phyloP scores from a whole-genome alignment of 768 basidiomycete genomes.

The Kwoniella sp. region DNA sequence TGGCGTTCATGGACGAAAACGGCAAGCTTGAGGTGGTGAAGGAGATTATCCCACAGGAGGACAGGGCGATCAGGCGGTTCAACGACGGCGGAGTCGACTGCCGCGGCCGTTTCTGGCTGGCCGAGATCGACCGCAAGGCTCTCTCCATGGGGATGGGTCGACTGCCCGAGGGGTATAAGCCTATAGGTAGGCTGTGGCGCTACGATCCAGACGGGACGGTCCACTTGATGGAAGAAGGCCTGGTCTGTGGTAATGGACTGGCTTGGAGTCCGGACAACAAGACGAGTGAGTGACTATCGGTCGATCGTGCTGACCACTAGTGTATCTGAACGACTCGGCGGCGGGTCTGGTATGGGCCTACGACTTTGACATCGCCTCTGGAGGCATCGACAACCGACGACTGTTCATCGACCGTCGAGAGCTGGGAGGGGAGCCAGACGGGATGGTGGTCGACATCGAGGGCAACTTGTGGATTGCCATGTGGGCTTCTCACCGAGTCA shows the following conservation, averaged over 20 bases:
- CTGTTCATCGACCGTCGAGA: conserved; percentile 20
- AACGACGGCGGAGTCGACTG: conserved; percentile 26
- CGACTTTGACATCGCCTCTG: conserved; percentile 23
- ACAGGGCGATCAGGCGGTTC: conserved; percentile 16
- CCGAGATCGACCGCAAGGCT: conserved; percentile 24
- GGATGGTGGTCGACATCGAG: conserved; percentile 20
- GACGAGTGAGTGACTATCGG: conserved; percentile 9
- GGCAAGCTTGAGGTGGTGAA: conserved; percentile 19
- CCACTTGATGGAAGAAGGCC: conserved; percentile 23
- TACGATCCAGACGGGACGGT: conserved; percentile 21
- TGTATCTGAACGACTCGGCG: conserved; percentile 27
- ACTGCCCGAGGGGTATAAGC: conserved; percentile 15
- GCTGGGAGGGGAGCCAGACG: conserved; percentile 20
- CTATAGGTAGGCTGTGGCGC: conserved; percentile 17
- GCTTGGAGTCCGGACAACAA: conserved; percentile 26
- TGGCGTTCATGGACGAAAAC: conserved; percentile 20
- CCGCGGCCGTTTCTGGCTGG: conserved; percentile 23
- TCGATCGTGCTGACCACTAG: background rate
- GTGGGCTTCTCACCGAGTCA: conserved; percentile 22
- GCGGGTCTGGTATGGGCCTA: conserved; percentile 21
- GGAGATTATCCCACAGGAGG: conserved; percentile 22
- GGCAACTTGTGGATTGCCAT: conserved; percentile 28
- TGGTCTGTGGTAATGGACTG: conserved; percentile 24
- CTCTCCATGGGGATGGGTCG: conserved; percentile 11
- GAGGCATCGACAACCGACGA: conserved; percentile 15